Evolutionary conservation across 305 asterid genomes (phyloP), one percentile per base, ranked within the genome.

Genomic region (Salvia sclarea): DNA sequence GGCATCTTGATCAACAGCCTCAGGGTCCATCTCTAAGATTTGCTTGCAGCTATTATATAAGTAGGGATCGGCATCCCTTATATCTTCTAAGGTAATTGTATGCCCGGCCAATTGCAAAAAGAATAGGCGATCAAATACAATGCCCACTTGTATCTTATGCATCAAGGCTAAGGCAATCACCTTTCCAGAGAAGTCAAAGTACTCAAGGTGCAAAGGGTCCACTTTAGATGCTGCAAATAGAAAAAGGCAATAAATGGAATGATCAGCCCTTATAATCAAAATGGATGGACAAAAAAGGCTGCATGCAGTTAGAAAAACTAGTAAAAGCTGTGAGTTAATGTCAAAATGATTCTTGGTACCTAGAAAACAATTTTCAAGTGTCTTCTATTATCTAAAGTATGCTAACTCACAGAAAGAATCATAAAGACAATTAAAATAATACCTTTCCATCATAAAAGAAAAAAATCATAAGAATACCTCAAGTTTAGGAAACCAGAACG

Each of bases 21-120:
- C 86, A 43, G 95, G 74, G 70, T 92, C 97, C 98, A 92, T 89
- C 69, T 83, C 91, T 75, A 95, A 59, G 61, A 95, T 88, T 70
- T 89, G 81, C 80, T 92, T 95, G 86, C 95, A 95, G 82, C 98
- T 88, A 30, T 64, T 84, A 73, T 95, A 89, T 55, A 92, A 55
- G 56, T 54, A 80, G 20, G 98, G 96, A 79, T 95, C 97, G 24
- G 90, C 91, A 75, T 88, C 95, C 73, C 56, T 76, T 58, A 89
- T 69, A 74, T 95, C 95, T 84, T 90, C 95, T 66, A 95, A 71
- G 17, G 85, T 76, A 71, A 95, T 71, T 20, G 57, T 3, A 53
- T 57, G 58, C 66, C 96, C 96, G 74, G 88, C 85, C 79, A 95
- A 80, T 79, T 81, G 96, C 64, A 71, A 59, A 71, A 84, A 78